phyloP scores from a whole-genome alignment of 495 filamentous ascomycete species.

The Cercophora sp. region DNA sequence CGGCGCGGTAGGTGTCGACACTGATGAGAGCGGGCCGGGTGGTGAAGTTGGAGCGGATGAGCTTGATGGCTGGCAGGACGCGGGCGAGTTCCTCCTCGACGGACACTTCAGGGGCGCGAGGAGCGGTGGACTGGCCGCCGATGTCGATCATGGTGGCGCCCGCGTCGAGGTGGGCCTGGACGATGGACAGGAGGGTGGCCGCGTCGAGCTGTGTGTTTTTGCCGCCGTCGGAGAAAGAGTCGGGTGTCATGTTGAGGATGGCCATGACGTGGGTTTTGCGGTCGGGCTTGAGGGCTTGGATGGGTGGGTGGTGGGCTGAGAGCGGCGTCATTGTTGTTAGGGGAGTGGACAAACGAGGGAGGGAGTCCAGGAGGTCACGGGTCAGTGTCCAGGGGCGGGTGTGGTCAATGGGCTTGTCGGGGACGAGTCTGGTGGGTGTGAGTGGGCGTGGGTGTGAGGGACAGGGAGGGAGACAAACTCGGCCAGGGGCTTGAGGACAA shows the following conservation, averaged over 20 bases:
- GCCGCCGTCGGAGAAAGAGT: slow-evolving; percentile 96
- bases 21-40: slow-evolving; percentile 64
- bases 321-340: slow-evolving; percentile 69
- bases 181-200: slow-evolving; percentile 38
- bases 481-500: slow-evolving; percentile 84
- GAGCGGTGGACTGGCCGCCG: slow-evolving; percentile 88
- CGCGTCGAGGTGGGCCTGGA: slow-evolving; percentile 53
- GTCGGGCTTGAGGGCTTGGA: slow-evolving; percentile 59
- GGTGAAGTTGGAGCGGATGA: slow-evolving; percentile 65
- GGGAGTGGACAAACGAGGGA: slow-evolving; percentile 49
- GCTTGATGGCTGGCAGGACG: slow-evolving; percentile 69
- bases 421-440: slow-evolving; percentile 53
- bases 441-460: neutral
- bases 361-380: slow-evolving; percentile 59
- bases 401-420: slow-evolving; percentile 50
- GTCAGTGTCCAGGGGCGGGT: slow-evolving; percentile 47
- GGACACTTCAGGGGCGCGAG: slow-evolving; percentile 60
- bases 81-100: slow-evolving; percentile 71
- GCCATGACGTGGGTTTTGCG: slow-evolving; percentile 83
- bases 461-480: slow-evolving; percentile 54
- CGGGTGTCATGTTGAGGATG: slow-evolving; percentile 91
- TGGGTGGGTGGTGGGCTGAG: slow-evolving; percentile 50
- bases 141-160: slow-evolving; percentile 86
- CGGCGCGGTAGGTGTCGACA: slow-evolving; percentile 87
- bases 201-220: slow-evolving; percentile 38